Base-by-base conservation (phyloP, 345 rosid species). In the Eucalyptus marginata region DNA sequence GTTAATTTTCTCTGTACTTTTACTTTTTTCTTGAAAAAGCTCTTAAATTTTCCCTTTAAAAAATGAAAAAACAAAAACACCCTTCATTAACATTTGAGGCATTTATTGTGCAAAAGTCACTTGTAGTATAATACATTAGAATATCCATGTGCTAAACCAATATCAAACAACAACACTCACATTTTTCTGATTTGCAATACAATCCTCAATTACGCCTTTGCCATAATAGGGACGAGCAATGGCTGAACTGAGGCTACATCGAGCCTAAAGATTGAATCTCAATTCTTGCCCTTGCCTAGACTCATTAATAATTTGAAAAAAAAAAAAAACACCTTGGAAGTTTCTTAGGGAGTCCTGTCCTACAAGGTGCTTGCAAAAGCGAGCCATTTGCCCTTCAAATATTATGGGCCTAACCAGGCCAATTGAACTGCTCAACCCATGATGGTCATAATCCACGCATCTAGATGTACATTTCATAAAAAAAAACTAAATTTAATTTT, bases 281-380 rank as follows among this genome's bases (percentile, higher is more conserved):
- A 36, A 36, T 18, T 36, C 46, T 36, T 43, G 13, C 25, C 46
- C 4, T 36, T 5, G 24, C 46, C 46, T 71, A 18, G 44, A 33
- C 3, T 71, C 44, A 5, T 33, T 33, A 10, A 71, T 71, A 9
- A 18, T 20, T 36, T 36, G 81, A 71, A 17, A 68, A 68, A 17
- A 16, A 5, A 52, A 36, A 33, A 71, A 71, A 71, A 33, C 44
- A 18, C 81, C 44, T 33, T 36, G 25, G 2, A 71, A 71, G 40
- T 36, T 11, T 52, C 0, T 7, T 0, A 52, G 9, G 9, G 9
- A 17, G 25, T 17, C 2, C 2, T 5, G 25, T 18, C 44, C 40
- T 68, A 3, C 6, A 16, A 17, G 4, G 12, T 33, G 44, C 44
- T 68, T 33, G 24, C 80, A 31, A 68, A 68, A 68, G 43, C 43